Evolutionary conservation across 805 yeast species (phyloP).

Genomic region (Wickerhamomyces bovis): DNA sequence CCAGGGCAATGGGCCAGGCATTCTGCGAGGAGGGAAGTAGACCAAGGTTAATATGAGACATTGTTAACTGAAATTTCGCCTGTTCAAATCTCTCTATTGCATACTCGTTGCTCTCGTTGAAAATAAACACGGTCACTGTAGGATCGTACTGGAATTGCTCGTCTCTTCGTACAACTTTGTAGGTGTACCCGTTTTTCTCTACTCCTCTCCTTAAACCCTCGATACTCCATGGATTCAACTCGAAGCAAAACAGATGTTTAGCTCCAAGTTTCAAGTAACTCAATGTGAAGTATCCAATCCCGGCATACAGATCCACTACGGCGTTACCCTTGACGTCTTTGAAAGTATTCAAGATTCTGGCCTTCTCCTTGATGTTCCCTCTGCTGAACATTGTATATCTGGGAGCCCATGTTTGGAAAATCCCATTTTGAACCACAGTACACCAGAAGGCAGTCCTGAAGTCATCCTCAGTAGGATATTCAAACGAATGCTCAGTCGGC

Average conservation of each 20-base stretch:
- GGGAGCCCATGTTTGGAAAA: conserved; percentile 81
- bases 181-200: conserved; percentile 34
- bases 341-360: conserved; percentile 47
- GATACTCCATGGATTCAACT: conserved; percentile 77
- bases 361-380: conserved; percentile 80
- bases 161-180: conserved; percentile 27
- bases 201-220: conserved; percentile 63
- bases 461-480: conserved; percentile 37
- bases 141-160: conserved; percentile 28
- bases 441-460: conserved; percentile 66
- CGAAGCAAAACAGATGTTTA: conserved; percentile 63
- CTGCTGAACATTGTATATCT: conserved; percentile 80
- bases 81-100: conserved; percentile 37
- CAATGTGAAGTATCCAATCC: conserved; percentile 80
- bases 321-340: conserved; percentile 31
- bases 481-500: conserved; percentile 21
- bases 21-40: conserved; percentile 64
- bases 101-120: conserved; percentile 55
- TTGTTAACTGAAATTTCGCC: conserved; percentile 4
- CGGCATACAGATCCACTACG: conserved; percentile 71
- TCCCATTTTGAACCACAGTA: conserved; percentile 60
- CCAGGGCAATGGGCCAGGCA: conserved; percentile 49
- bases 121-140: conserved; percentile 32
- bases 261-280: conserved; percentile 57
- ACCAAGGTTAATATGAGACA: conserved; percentile 71